These are phyloP conservation scores for Saccharomyces kudriavzevii DNA, from an alignment of 805 yeast species.

Conservation along the genomic window DNA sequence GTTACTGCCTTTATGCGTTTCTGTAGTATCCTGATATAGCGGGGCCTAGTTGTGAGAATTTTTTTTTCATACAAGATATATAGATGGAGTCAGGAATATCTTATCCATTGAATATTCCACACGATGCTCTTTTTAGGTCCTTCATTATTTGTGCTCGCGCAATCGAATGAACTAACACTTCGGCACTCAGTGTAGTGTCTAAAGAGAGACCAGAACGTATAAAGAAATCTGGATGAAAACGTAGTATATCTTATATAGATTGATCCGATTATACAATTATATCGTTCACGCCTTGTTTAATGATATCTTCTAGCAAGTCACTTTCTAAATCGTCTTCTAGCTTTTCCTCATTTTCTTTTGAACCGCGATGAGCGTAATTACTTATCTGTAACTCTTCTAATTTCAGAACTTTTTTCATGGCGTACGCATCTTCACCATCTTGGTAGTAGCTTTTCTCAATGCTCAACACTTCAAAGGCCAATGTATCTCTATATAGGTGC, in stretches of 20 bases:
- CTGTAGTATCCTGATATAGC: not conserved
- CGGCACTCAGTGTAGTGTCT: too few relatives aligned
- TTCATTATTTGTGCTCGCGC: not conserved
- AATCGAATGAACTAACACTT: not conserved
- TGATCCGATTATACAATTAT: conserved; percentile 10
- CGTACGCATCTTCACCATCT: conserved; percentile 96
- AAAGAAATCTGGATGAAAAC: not conserved
- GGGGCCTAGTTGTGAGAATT: not conserved
- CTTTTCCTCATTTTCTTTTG: conserved; percentile 20
- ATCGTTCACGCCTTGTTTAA: conserved; percentile 16
- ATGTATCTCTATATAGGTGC: conserved; percentile 80
- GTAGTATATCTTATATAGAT: not conserved
- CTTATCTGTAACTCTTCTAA: conserved; percentile 57
- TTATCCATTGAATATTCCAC: not conserved
- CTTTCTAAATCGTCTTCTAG: conserved; percentile 48
- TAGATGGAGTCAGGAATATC: not conserved
- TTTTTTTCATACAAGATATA: not conserved
- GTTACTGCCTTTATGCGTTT: not conserved
- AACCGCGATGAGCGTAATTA: conserved; percentile 35
- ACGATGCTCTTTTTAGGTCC: too few relatives aligned
- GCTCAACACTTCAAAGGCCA: conserved; percentile 70
- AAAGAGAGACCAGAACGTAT: not conserved
- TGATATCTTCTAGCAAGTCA: conserved; percentile 37
- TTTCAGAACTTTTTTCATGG: conserved; percentile 70
- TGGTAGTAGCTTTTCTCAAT: conserved; percentile 88